Evolutionary conservation across 306 rosid species (phyloP), one percentile per base, ranked within the genome.

Genomic region (Dalbergia cultrata): DNA sequence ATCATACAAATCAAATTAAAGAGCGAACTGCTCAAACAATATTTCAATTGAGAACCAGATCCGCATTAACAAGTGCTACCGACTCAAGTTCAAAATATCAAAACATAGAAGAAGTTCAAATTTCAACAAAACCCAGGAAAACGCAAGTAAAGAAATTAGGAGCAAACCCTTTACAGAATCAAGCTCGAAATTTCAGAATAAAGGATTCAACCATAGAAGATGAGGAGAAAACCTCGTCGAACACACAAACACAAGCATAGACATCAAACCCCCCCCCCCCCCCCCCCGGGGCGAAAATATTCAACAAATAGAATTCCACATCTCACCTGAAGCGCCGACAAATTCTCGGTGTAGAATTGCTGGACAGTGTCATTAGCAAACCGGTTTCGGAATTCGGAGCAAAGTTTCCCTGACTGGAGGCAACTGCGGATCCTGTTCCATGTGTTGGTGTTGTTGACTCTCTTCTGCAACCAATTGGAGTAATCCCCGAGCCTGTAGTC

Each of bases 401-500:
- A 94, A 35, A 92, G 68, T 22, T 94, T 81, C 11, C 89, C 90
- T 17, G 86, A 81, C 5, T 74, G 39, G 37, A 94, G 83, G 49
- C 98, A 94, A 43, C 93, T 89, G 88, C 31, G 85, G 74, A 94
- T 90, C 73, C 71, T 83, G 65, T 85, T 78, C 98, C 98, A 94
- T 26, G 82, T 83, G 8, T 89, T 80, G 5, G 45, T 4, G 74
- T 72, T 74, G 21, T 61, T 86, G 14, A 94, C 98, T 67, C 91
- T 86, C 56, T 86, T 88, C 89, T 92, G 97, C 37, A 94, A 72
- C 98, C 97, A 94, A 65, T 89, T 76, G 0, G 98, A 94, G 82
- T 92, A 94, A 84, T 90, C 97, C 0, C 97, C 97, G 12, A 94
- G 97, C 76, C 71, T 69, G 59, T 94, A 94, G 84, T 94, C 94